Base-by-base conservation (phyloP, 140 eudicot species). In the Cichorium intybus region DNA sequence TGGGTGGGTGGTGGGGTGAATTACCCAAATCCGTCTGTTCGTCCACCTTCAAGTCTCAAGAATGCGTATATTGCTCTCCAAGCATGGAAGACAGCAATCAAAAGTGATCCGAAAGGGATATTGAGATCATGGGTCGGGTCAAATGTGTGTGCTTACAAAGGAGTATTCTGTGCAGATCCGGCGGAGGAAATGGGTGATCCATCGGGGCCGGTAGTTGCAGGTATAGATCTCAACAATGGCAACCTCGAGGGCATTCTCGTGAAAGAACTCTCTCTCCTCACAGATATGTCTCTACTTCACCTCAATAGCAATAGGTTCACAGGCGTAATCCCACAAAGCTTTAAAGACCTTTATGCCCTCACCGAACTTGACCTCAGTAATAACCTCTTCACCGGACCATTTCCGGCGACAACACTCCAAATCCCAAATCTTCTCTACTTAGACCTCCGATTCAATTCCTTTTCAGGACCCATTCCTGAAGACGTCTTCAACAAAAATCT, bases 361-460 rank as follows among this genome's bases (percentile, higher is more conserved):
- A 80, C 89, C 43, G 98, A 92, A n/a, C 69, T 92, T 29, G 98
- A 92, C 86, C 87, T 92, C 41, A 92, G 98, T 66, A 92, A 92
- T 71, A 92, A 92, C 74, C 76, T 47, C 2, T 81, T 92, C 37
- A 68, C 95, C 3, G 98, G 98, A 20, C 77, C 87, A 17, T 92
- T 92, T 33, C 98, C 98, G 0, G 11, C 64, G 16, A 0, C 75
- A 14, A 49, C 54, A 0, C 79, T 92, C 6, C 29, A 34, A 74
- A 79, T 92, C 24, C 96, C 89, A 33, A 85, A 81, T 60, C 89
- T 92, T 10, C 54, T 81, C 14, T 92, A 92, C 53, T 45, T 92
- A 47, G 98, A 92, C 89, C 89, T 92, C 76, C 72, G 98, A 52
- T 92, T 70, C 73, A 92, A 92, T 47, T 51, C 63, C 4, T 92